Evolutionary conservation across 106 monocot genomes (phyloP), one percentile per base, ranked within the genome.

Genomic region (Posidonia australis): DNA sequence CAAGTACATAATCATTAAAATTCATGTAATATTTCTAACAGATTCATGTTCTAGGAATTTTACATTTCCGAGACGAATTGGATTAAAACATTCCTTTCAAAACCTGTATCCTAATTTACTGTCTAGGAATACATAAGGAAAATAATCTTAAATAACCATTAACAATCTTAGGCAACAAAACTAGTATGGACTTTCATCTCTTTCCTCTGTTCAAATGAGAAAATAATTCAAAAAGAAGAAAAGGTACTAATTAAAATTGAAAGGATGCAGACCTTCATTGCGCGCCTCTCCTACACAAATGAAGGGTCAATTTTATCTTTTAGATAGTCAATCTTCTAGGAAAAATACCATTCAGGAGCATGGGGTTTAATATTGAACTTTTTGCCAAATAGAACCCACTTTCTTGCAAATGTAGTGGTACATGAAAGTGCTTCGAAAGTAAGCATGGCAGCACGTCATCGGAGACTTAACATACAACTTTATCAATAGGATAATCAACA

Each of bases 401-500:
- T 70, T 27, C 26, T 70, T 16, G 69, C 67, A 44, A 68, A 68
- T 42, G 55, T 54, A 19, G 67, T 56, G 41, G 67, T 68, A 17
- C 56, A 54, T 13, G 69, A 70, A 12, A 70, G 47, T 20, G 60
- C 69, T 46, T 70, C 69, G 18, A 70, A 70, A 29, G 69, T 70
- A 5, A 70, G 46, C 69, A 70, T 70, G 7, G 57, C 68, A 1
- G 68, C 68, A 57, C 68, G 57, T 68, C 68, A 58, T 68, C 68
- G 42, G 68, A 68, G 19, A 68, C 68, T 24, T 78, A 85, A 80
- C 87, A 87, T 28, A 82, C 83, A 57, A 87, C 80, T 65, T 83
- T 87, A 26, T 86, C 87, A 22, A 87, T 77, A 16, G 87, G 83
- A 58, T 87, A 87, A 57, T 87, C 87, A 17, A 87, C 80, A 0